Evolutionary conservation across 2,329 filamentous ascomycete species (phyloP).

Genomic region (Sporothrix protearum): DNA sequence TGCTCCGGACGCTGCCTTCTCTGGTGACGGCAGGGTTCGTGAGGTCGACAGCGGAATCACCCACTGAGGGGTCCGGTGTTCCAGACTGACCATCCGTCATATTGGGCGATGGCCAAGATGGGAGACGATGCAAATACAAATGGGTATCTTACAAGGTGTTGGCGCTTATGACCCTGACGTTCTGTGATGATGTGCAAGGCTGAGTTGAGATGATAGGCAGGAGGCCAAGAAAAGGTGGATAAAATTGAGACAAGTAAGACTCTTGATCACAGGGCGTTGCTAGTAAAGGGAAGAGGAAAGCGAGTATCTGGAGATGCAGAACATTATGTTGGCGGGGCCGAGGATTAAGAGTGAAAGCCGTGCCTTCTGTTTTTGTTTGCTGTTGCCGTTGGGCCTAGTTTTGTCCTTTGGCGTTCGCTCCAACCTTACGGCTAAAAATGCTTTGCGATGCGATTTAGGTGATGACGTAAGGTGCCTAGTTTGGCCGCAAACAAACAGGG

Average conservation of each 20-base stretch:
- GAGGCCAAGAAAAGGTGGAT: neutral
- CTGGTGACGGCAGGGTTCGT: neutral
- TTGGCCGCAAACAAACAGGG: neutral
- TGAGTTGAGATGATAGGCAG: neutral
- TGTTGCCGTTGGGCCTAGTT: neutral
- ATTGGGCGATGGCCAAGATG: too few species aligned
- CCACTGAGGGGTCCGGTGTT: neutral
- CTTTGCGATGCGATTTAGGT: neutral
- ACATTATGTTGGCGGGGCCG: neutral
- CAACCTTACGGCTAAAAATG: neutral
- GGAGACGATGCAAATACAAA: too few species aligned
- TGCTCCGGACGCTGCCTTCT: neutral
- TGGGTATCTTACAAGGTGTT: neutral
- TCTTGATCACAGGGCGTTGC: neutral
- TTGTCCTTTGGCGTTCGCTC: neutral
- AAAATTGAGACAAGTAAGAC: neutral
- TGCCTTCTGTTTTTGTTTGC: neutral
- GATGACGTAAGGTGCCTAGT: constrained; percentile 15
- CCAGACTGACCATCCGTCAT: neutral
- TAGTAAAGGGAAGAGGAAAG: neutral
- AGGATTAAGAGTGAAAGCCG: neutral
- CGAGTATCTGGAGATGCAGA: neutral
- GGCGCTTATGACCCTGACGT: neutral
- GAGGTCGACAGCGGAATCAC: neutral
- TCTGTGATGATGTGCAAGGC: neutral